These are phyloP conservation scores for Xerocomus spinulosus DNA, from an alignment of 768 basidiomycete genomes.

Conservation along the genomic window DNA sequence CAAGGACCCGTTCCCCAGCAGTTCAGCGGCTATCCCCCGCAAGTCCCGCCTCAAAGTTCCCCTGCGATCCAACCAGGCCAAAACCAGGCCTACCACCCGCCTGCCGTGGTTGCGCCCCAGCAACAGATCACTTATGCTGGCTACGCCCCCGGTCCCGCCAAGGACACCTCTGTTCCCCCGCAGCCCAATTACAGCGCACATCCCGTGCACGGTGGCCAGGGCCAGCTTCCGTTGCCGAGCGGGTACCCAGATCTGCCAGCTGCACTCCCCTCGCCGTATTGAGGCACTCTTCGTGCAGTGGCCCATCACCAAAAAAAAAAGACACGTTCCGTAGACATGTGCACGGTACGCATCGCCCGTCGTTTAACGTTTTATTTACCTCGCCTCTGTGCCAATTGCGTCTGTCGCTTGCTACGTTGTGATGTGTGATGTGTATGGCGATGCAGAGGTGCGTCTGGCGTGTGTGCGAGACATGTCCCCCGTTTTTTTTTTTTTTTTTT, in stretches of 20 bases:
- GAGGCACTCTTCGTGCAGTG: too few species aligned
- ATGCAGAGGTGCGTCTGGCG: too few species aligned
- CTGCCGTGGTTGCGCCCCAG: not conserved
- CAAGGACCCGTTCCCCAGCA: not conserved
- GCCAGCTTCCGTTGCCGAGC: conserved; percentile 3
- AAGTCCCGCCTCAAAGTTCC: too few species aligned
- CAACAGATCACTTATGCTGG: conserved; percentile 2
- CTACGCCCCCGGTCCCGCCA: conserved; percentile 6
- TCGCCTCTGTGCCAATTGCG: too few species aligned
- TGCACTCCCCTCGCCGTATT: not conserved
- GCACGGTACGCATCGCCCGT: not conserved
- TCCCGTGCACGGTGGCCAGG: conserved; percentile 11
- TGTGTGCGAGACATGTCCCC: not conserved
- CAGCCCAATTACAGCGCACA: conserved; percentile 16
- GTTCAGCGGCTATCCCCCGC: not conserved
- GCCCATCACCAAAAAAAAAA: too few species aligned
- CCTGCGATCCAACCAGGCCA: too few species aligned
- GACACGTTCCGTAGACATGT: not conserved
- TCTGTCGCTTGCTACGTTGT: too few species aligned
- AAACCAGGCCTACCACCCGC: not conserved
- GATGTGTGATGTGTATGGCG: too few species aligned
- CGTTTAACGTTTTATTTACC: too few species aligned
- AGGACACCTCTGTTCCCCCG: conserved; percentile 5
- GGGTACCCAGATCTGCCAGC: conserved; percentile 10
- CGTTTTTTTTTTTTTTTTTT: not conserved